phyloP scores from a whole-genome alignment of 148 eudicot species.

The Camellia sinensis region DNA sequence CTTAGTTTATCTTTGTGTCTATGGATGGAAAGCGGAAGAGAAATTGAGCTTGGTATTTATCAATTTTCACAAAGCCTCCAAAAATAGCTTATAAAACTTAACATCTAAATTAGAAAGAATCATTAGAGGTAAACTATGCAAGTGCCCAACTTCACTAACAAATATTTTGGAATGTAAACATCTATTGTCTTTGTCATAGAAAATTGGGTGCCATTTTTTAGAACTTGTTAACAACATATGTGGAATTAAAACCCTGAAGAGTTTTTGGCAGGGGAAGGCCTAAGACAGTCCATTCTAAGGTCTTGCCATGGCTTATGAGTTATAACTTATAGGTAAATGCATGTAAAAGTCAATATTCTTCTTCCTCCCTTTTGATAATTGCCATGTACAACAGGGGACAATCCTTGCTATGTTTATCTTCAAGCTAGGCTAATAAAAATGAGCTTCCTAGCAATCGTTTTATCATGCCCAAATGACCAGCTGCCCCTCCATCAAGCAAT shows the following conservation, averaged over 20 bases:
- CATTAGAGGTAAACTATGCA: not conserved
- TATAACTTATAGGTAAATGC: not conserved
- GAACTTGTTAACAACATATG: not conserved
- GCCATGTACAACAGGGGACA: not conserved
- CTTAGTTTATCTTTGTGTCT: too few relatives aligned
- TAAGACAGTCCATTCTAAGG: not conserved
- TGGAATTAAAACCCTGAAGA: not conserved
- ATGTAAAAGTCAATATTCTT: not conserved
- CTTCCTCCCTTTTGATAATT: not conserved
- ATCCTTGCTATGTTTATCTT: not conserved
- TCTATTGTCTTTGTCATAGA: not conserved
- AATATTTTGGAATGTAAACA: not conserved
- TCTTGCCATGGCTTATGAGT: not conserved
- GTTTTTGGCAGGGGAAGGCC: not conserved
- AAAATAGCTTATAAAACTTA: not conserved
- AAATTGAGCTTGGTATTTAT: too few relatives aligned
- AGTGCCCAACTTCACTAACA: not conserved
- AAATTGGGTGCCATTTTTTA: not conserved
- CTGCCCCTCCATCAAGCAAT: not conserved
- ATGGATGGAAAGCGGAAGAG: too few relatives aligned
- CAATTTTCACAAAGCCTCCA: not conserved
- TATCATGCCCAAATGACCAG: not conserved
- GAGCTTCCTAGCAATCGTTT: not conserved
- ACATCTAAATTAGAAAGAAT: not conserved
- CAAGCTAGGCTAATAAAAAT: not conserved